Percentiles rank a stretch among this genome's conserved stretches.
Evolutionary conservation across 306 rosid genomes (phyloP).

Genomic region (Clitoria ternatea): DNA sequence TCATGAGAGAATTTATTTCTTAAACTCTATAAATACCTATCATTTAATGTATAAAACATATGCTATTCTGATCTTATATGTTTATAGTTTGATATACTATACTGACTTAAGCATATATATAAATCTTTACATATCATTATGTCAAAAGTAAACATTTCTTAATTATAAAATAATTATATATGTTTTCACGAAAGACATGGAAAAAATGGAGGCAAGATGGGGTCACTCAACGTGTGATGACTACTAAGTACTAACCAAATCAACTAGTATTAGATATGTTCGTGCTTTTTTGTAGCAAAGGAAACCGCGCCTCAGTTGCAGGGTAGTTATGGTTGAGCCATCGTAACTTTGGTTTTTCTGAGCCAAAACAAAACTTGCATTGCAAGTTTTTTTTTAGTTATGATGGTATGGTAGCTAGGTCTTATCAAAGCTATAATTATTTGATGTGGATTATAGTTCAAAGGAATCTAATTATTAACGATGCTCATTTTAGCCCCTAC

Average conservation of each 20-base stretch:
- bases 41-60: no score
- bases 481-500: background rate
- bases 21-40: no score
- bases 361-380: slow-evolving; percentile 32
- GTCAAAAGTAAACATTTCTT: background rate
- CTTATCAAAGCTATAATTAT: slow-evolving; percentile 16
- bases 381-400: slow-evolving; percentile 24
- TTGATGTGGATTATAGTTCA: background rate
- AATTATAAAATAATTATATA: background rate
- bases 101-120: no score
- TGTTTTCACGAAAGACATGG: background rate
- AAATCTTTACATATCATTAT: no score
- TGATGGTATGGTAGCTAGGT: slow-evolving; percentile 6
- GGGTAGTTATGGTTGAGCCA: slow-evolving; percentile 44
- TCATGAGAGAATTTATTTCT: no score
- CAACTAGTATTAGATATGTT: background rate
- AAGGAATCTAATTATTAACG: slow-evolving; percentile 20
- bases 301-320: background rate
- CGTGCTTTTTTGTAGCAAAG: background rate
- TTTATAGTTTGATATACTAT: no score
- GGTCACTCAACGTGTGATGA: background rate
- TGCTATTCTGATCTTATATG: no score
- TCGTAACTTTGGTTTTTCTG: slow-evolving; percentile 35
- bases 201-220: background rate
- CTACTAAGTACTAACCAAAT: slow-evolving; percentile 5